Conservation (phyloP, 2,329 filamentous ascomycete species). For the Claviceps sp. region DNA sequence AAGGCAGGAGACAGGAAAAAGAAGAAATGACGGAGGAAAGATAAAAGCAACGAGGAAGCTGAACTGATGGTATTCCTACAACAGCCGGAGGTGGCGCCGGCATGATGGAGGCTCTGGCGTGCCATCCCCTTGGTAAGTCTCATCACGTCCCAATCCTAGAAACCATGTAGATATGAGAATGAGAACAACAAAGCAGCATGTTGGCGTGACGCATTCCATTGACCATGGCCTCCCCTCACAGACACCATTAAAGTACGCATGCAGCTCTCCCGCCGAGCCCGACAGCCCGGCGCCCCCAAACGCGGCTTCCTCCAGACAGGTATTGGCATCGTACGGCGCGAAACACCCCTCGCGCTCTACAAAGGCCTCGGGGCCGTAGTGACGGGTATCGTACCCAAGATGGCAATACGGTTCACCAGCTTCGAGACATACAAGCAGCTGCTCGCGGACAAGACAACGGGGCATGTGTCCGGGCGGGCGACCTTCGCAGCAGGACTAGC, state of each 20-base stretch:
- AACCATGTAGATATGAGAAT: too few species aligned
- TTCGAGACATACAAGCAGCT: conserved; percentile 91
- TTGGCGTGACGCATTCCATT: too few species aligned
- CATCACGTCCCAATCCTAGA: too few species aligned
- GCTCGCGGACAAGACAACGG: conserved; percentile 55
- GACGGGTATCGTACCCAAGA: conserved; percentile 95
- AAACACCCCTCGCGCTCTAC: conserved; percentile 88
- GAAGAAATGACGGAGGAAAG: background rate
- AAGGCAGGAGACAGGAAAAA: too few species aligned
- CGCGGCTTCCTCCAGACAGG: conserved; percentile 84
- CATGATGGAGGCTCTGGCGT: conserved; percentile 97
- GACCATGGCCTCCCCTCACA: conserved; percentile 15
- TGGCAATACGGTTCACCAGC: conserved; percentile 97
- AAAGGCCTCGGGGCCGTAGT: conserved; percentile 96
- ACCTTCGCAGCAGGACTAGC: conserved; percentile 71
- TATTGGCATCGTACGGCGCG: conserved; percentile 70
- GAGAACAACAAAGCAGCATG: too few species aligned
- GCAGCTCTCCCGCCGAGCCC: conserved; percentile 84
- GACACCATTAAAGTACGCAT: conserved; percentile 99
- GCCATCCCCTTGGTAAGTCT: conserved; percentile 73
- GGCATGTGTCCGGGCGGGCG: conserved; percentile 52
- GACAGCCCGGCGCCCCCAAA: conserved; percentile 68
- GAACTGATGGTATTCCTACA: background rate
- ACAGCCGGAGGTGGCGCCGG: conserved; percentile 92
- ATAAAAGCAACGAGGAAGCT: background rate